A percentile compares a stretch with the other conserved stretches of the same genome.
Conservation (phyloP, 257 asterid genomes). For the Nyctanthes arbortristis region DNA sequence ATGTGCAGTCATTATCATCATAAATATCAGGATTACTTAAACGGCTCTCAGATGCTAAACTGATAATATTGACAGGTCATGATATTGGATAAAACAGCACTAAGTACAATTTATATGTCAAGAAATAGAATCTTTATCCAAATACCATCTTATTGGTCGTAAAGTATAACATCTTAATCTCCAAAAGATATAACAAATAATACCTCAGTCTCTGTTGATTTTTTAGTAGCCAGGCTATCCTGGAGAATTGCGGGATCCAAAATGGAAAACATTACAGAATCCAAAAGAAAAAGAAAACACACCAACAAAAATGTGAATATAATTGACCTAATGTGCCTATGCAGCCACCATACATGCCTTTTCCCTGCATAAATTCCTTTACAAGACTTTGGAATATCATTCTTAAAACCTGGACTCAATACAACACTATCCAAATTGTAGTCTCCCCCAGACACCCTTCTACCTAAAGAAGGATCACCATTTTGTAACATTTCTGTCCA, state of each 20-base stretch:
- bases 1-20: not conserved
- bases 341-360: conserved; percentile 51
- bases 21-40: not conserved
- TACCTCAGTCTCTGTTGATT: conserved; percentile 44
- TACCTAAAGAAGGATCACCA: conserved; percentile 51
- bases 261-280: conserved; percentile 58
- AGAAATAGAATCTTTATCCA: too few species aligned
- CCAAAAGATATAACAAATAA: not conserved
- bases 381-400: conserved; percentile 35
- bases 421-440: conserved; percentile 46
- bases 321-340: conserved; percentile 52
- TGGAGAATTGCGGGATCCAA: conserved; percentile 45
- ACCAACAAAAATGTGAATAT: conserved; percentile 50
- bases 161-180: not conserved
- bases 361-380: conserved; percentile 54
- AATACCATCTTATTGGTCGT: not conserved
- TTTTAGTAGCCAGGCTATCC: conserved; percentile 31
- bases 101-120: not conserved
- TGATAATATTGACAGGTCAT: too few species aligned
- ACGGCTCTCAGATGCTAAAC: not conserved
- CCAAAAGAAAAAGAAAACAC: conserved; percentile 55
- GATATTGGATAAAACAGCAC: not conserved
- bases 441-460: conserved; percentile 51
- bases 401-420: conserved; percentile 45
- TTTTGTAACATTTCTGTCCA: conserved; percentile 33